These are phyloP conservation scores for Trichoderma simmonsii DNA, from an alignment of 2,329 filamentous ascomycete genomes.

Conservation along the genomic window DNA sequence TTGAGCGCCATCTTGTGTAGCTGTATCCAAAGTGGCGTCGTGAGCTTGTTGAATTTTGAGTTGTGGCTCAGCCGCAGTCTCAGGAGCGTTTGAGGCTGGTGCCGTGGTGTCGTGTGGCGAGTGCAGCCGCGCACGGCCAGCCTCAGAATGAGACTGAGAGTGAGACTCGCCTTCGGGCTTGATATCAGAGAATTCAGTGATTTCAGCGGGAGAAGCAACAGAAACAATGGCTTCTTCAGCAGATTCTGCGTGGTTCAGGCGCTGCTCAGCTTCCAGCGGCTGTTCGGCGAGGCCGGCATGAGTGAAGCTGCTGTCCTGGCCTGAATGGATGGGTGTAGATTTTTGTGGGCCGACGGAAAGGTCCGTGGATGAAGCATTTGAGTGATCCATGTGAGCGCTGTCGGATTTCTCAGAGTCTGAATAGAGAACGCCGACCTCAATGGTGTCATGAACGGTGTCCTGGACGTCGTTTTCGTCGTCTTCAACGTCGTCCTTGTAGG, in stretches of 20 bases:
- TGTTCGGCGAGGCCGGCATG: background rate
- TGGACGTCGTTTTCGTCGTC: conserved; percentile 50
- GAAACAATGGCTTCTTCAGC: background rate
- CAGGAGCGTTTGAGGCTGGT: background rate
- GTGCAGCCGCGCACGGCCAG: background rate
- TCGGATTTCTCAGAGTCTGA: conserved; percentile 35
- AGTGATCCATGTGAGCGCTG: conserved; percentile 24
- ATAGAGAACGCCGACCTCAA: conserved; percentile 50
- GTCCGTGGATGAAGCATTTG: conserved; percentile 31
- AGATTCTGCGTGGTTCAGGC: background rate
- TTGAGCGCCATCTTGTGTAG: background rate
- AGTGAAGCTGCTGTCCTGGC: background rate
- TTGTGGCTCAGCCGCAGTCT: conserved; percentile 6
- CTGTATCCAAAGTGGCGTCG: conserved; percentile 2
- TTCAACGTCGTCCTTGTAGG: conserved; percentile 31
- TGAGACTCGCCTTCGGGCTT: background rate
- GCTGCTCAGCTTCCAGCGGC: background rate
- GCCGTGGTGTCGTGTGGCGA: conserved; percentile 1
- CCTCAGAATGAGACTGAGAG: background rate
- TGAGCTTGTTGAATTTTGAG: background rate
- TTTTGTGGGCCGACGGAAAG: conserved; percentile 25
- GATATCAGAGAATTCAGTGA: background rate
- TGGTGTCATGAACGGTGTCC: conserved; percentile 57
- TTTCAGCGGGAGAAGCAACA: background rate
- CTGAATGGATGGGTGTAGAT: conserved; percentile 19